Evolutionary conservation across 176 grass and related monocot species (phyloP).

Genomic region (Zizania latifolia): DNA sequence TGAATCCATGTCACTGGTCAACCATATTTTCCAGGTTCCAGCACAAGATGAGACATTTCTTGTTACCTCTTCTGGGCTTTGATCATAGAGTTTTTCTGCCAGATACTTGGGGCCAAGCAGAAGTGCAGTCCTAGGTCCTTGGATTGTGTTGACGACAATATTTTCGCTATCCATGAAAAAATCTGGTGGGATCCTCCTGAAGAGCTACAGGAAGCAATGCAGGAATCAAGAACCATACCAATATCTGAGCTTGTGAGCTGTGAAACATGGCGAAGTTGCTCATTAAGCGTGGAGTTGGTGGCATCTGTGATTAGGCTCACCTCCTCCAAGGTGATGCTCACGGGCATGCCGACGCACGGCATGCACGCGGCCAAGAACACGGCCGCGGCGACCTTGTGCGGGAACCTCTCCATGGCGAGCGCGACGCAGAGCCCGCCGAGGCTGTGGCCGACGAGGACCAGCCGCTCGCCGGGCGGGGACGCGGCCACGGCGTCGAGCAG

Average conservation of each 20-base stretch:
- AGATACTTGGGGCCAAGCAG: conserved; percentile 22
- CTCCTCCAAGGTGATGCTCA: no score
- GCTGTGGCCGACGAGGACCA: conserved; percentile 54
- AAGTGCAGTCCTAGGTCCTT: not conserved
- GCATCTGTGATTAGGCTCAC: no score
- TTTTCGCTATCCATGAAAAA: conserved; percentile 43
- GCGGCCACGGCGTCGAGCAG: conserved; percentile 29
- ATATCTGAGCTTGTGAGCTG: no score
- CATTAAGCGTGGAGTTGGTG: not conserved
- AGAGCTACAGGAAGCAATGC: not conserved
- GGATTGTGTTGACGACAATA: not conserved
- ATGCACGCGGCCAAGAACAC: conserved; percentile 35
- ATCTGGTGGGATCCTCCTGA: not conserved
- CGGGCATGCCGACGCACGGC: no score
- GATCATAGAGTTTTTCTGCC: conserved; percentile 26
- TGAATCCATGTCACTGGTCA: not conserved
- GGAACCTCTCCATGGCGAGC: conserved; percentile 41
- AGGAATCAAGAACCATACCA: not conserved
- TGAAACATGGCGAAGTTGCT: no score
- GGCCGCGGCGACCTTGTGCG: conserved; percentile 32
- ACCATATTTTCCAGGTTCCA: no score
- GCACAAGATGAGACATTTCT: not conserved
- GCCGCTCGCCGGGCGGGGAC: conserved; percentile 9
- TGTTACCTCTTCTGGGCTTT: conserved; percentile 24
- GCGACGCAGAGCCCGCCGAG: conserved; percentile 28